Evolutionary conservation across 2,329 filamentous ascomycete species (phyloP), one percentile per base, ranked within the genome.

Genomic region (Pseudogymnoascus destructans): DNA sequence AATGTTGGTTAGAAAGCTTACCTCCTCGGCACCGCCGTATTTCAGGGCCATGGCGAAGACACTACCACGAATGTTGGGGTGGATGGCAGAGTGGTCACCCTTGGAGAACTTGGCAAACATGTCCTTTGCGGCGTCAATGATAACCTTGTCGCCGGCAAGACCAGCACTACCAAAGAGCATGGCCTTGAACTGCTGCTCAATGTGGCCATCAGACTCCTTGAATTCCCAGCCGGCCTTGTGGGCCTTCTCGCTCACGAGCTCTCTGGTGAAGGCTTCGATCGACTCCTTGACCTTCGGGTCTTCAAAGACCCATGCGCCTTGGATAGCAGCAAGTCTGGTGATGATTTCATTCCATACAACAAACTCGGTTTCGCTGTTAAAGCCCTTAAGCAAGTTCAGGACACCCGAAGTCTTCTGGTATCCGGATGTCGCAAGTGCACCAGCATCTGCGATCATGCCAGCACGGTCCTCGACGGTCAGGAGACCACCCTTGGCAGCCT

Each of bases 311-410:
- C 91, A 97, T 6, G 92, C 87, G 57, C 80, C 80, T 64, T 91
- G 86, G 33, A 97, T 79, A n/a, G 84, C 79, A 21, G 80, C 82
- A 60, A 96, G 79, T 52, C 90, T 85, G 49, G 86, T 80, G 55
- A 90, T 80, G 60, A 97, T 88, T 71, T 96, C 91, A 64, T 89
- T 90, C 92, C 92, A 97, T 2, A 97, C 92, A 36, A 96, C 88
- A 64, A 90, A 96, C 66, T 95, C 88, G 0, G 83, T 77, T 74
- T 97, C 92, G 1, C 83, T 78, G 70, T 88, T 87, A 61, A 97
- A 93, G 55, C 87, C 85, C 70, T 95, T 87, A 58, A 97, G 78
- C 11, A 97, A 78, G 58, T 86, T 90, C 42, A 97, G 74, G 57
- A 95, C 79, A 10, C 89, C 90, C 13, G 91, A 95, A 0, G 92